Evolutionary conservation across 371 early-diverging fungal genomes (phyloP).

Genomic region (Nematocida sp.): DNA sequence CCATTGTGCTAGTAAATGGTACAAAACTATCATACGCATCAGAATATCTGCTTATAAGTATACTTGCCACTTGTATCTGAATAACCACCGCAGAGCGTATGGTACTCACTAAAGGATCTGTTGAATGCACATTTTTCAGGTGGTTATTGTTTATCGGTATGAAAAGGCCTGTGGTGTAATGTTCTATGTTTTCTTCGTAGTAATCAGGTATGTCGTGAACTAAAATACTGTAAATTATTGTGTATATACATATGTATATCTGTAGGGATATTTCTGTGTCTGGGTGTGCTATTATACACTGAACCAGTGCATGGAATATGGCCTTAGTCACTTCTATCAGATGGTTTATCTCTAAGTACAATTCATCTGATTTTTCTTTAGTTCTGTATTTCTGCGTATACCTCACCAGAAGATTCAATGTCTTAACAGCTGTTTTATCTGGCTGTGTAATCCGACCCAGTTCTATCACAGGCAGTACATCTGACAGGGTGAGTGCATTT

Average conservation of each 20-base stretch:
- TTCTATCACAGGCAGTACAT: not conserved
- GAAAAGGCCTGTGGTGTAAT: not conserved
- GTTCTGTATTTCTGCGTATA: constrained; percentile 8
- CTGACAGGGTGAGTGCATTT: not conserved
- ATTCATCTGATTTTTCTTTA: constrained; percentile 3
- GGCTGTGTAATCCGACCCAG: not conserved
- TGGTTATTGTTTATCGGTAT: not conserved
- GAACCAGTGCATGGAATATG: not conserved
- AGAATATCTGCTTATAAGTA: not conserved
- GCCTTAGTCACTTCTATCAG: not conserved
- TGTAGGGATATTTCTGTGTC: not conserved
- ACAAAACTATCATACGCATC: not conserved
- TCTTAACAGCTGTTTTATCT: not conserved
- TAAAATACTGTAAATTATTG: not conserved
- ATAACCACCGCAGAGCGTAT: not conserved
- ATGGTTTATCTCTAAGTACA: constrained; percentile 19
- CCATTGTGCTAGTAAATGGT: not conserved
- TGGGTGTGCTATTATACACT: not conserved
- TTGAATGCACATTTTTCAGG: not conserved
- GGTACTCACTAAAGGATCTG: too few species aligned
- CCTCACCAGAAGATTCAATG: not conserved
- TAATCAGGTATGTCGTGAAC: constrained; percentile 18
- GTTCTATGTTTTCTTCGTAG: constrained; percentile 8
- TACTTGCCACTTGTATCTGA: not conserved
- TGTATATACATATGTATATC: not conserved